Conservation (phyloP, 106 monocot genomes). For the Agapanthus africanus region DNA sequence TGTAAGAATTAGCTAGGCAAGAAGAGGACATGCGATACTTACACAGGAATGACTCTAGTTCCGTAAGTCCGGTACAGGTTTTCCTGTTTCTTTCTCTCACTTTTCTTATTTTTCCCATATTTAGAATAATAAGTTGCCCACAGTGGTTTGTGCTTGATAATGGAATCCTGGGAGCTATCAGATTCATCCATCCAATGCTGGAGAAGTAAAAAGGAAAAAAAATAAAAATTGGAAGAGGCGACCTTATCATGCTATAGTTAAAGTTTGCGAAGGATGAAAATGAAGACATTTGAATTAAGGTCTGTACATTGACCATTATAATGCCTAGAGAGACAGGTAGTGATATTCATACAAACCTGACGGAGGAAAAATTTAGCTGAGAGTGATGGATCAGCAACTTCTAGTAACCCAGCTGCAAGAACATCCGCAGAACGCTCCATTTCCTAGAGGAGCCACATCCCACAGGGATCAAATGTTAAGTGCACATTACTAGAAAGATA, state of each 20-base stretch:
- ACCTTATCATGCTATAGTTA: background rate
- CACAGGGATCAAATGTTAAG: background rate
- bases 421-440: constrained; percentile 99
- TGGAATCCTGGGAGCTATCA: constrained; percentile 51
- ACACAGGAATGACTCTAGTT: constrained; percentile 93
- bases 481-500: no score
- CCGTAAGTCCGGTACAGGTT: constrained; percentile 78
- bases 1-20: background rate
- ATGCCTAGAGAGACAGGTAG: background rate
- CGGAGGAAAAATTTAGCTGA: constrained; percentile 80
- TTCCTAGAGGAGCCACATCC: constrained; percentile 41
- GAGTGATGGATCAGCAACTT: constrained; percentile 85
- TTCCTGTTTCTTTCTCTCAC: constrained; percentile 54
- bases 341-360: constrained; percentile 46
- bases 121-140: constrained; percentile 75
- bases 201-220: background rate
- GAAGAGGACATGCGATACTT: constrained; percentile 14
- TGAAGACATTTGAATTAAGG: background rate
- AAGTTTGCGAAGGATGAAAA: background rate
- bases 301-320: background rate
- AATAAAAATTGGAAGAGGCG: background rate
- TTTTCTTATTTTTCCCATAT: constrained; percentile 37
- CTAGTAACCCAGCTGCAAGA: constrained; percentile 93
- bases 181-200: constrained; percentile 84
- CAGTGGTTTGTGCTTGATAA: constrained; percentile 70